A percentile compares a stretch with the other conserved stretches of the same genome.
phyloP scores from a whole-genome alignment of 306 rosid species.

The Fragaria vesca region DNA sequence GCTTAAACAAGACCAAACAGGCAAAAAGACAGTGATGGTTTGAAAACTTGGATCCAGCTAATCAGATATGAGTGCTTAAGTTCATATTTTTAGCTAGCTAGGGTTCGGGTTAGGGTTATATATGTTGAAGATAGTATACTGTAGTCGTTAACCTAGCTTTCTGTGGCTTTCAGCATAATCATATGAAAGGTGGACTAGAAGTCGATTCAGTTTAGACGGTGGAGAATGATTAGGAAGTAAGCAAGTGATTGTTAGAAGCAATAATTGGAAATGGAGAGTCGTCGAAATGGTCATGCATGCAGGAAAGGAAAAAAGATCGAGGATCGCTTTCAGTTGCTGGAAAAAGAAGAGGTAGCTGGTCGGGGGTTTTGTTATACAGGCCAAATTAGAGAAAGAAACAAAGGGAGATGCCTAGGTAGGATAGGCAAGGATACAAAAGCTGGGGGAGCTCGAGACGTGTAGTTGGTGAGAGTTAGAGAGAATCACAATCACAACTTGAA shows the following conservation, averaged over 20 bases:
- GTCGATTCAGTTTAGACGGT: not conserved
- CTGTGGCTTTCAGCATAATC: not conserved
- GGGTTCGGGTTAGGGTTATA: not conserved
- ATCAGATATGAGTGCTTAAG: not conserved
- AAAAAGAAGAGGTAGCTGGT: not conserved
- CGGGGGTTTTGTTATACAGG: not conserved
- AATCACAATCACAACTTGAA: not conserved
- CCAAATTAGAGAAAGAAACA: constrained; percentile 6
- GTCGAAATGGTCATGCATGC: not conserved
- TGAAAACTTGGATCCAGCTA: not conserved
- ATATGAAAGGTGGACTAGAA: not conserved
- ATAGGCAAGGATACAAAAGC: not conserved
- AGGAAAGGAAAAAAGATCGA: not conserved
- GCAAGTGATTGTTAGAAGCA: not conserved
- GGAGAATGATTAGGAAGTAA: not conserved
- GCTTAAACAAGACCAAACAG: not conserved
- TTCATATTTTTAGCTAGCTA: not conserved
- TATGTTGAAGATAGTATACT: not conserved
- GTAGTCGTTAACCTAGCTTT: not conserved
- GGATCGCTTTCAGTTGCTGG: not conserved
- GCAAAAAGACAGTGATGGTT: not conserved
- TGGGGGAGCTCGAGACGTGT: not conserved
- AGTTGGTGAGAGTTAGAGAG: not conserved
- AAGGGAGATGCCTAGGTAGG: not conserved
- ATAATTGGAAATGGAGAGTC: not conserved